phyloP scores from a whole-genome alignment of 1,284 basidiomycete species.

The Rhizoctonia solani region DNA sequence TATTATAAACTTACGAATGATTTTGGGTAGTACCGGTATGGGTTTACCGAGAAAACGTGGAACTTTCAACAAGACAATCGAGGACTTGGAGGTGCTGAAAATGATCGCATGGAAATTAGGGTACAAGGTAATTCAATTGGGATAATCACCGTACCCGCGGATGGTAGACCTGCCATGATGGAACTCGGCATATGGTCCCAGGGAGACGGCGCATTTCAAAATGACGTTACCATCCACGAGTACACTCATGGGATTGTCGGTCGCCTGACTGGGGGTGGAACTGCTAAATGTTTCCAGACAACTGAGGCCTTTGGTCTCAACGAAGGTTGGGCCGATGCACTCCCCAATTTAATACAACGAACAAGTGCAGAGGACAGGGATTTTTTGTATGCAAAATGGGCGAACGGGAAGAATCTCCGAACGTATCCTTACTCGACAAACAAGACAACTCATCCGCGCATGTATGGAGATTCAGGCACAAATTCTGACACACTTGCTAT shows the following conservation, averaged over 20 bases:
- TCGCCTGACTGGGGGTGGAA: slow-evolving; percentile 34
- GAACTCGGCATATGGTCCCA: slow-evolving; percentile 36
- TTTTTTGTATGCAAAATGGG: slow-evolving; percentile 33
- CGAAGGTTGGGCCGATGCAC: slow-evolving; percentile 37
- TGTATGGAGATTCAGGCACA: slow-evolving; percentile 26
- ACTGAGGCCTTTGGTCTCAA: slow-evolving; percentile 34
- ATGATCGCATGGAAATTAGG: slow-evolving; percentile 36
- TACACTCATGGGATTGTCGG: slow-evolving; percentile 33
- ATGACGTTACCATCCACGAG: slow-evolving; percentile 36
- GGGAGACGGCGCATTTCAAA: slow-evolving; percentile 34
- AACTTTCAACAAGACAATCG: slow-evolving; percentile 40
- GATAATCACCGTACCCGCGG: slow-evolving; percentile 34
- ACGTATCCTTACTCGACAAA: slow-evolving; percentile 35
- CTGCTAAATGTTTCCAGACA: neutral
- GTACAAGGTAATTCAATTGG: slow-evolving; percentile 39
- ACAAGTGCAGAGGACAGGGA: slow-evolving; percentile 27
- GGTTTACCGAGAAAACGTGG: slow-evolving; percentile 36
- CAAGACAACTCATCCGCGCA: slow-evolving; percentile 32
- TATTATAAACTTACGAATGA: too few species aligned
- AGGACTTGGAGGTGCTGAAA: slow-evolving; percentile 35
- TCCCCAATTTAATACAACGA: slow-evolving; percentile 35
- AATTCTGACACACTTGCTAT: slow-evolving; percentile 30
- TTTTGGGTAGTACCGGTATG: slow-evolving; percentile 34
- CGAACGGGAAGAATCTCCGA: slow-evolving; percentile 24
- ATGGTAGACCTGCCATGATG: slow-evolving; percentile 33